Evolutionary conservation across 139 green algal species (phyloP).

Genomic region (Parachlorella kessleri): DNA sequence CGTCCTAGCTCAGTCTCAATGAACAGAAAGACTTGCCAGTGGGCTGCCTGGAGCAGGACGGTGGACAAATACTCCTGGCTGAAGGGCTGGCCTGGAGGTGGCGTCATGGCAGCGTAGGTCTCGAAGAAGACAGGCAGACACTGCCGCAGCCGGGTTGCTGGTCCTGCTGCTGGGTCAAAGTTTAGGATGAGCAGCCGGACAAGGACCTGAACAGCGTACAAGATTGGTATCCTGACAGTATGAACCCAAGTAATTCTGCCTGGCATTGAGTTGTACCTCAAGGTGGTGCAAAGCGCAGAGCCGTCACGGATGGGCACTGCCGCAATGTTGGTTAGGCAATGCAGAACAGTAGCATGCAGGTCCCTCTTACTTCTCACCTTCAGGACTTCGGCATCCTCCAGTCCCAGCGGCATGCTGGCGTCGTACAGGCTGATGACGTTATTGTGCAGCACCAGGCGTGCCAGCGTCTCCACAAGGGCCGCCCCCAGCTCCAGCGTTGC

Average conservation of each 20-base stretch:
- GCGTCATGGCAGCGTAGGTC: slow-evolving; percentile 40
- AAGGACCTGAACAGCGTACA: slow-evolving; percentile 48
- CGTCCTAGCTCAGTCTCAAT: too few relatives aligned
- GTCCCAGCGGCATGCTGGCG: slow-evolving; percentile 3
- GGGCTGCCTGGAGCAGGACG: slow-evolving; percentile 41
- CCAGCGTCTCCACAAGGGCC: slow-evolving; percentile 38
- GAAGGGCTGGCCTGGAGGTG: background rate
- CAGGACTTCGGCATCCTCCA: slow-evolving; percentile 36
- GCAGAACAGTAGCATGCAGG: too few relatives aligned
- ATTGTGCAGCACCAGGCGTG: slow-evolving; percentile 45
- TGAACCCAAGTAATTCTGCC: too few relatives aligned
- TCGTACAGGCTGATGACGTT: background rate
- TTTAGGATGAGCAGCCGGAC: slow-evolving; percentile 42
- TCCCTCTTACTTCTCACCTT: too few relatives aligned
- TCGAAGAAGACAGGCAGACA: slow-evolving; percentile 64
- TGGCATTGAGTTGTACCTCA: too few relatives aligned
- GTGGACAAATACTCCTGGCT: slow-evolving; percentile 42
- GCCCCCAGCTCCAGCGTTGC: slow-evolving; percentile 8
- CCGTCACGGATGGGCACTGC: too few relatives aligned
- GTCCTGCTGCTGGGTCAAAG: slow-evolving; percentile 49
- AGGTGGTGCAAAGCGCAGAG: too few relatives aligned
- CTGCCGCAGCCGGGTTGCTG: slow-evolving; percentile 42
- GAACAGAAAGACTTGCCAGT: slow-evolving; percentile 12
- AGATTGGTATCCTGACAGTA: too few relatives aligned
- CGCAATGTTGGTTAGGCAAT: too few relatives aligned